A percentile compares a stretch with the other conserved stretches of the same genome.
phyloP scores from a whole-genome alignment of 2,329 filamentous ascomycete genomes.

The Colletotrichum navitas region DNA sequence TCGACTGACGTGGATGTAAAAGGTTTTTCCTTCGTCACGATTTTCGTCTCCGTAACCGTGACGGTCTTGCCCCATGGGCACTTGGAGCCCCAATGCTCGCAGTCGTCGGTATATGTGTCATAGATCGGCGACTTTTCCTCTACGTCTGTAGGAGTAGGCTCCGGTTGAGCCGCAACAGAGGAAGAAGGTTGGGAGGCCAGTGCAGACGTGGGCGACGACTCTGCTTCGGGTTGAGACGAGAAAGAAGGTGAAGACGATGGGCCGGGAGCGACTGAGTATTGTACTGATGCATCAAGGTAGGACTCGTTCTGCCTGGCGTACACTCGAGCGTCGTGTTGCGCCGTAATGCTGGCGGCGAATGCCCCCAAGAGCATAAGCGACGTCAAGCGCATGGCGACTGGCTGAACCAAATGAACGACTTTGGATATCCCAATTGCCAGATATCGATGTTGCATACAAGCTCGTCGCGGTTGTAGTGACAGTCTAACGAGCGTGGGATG shows the following conservation, averaged over 20 bases:
- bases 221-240: not conserved
- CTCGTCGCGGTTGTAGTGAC: slow-evolving; percentile 18
- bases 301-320: slow-evolving; percentile 35
- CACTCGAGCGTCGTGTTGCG: slow-evolving; percentile 12
- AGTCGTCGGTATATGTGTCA: slow-evolving; percentile 31
- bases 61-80: slow-evolving; percentile 35
- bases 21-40: slow-evolving; percentile 14
- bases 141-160: slow-evolving; percentile 14
- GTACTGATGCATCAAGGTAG: not conserved
- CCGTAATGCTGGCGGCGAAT: slow-evolving; percentile 22
- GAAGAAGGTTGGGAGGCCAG: not conserved
- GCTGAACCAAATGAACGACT: slow-evolving; percentile 20
- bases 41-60: slow-evolving; percentile 31
- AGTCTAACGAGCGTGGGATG: slow-evolving; percentile 37
- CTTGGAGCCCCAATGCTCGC: slow-evolving; percentile 36
- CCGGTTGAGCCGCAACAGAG: slow-evolving; percentile 11
- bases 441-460: slow-evolving; percentile 25
- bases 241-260: slow-evolving; percentile 6
- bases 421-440: slow-evolving; percentile 12
- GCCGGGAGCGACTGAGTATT: slow-evolving; percentile 9
- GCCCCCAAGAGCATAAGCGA: slow-evolving; percentile 29
- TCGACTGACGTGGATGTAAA: slow-evolving; percentile 25
- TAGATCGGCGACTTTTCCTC: slow-evolving; percentile 21
- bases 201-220: slow-evolving; percentile 1
- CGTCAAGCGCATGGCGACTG: slow-evolving; percentile 23